Evolutionary conservation across 2,329 filamentous ascomycete genomes (phyloP).

Genomic region (Helotiales sp.): DNA sequence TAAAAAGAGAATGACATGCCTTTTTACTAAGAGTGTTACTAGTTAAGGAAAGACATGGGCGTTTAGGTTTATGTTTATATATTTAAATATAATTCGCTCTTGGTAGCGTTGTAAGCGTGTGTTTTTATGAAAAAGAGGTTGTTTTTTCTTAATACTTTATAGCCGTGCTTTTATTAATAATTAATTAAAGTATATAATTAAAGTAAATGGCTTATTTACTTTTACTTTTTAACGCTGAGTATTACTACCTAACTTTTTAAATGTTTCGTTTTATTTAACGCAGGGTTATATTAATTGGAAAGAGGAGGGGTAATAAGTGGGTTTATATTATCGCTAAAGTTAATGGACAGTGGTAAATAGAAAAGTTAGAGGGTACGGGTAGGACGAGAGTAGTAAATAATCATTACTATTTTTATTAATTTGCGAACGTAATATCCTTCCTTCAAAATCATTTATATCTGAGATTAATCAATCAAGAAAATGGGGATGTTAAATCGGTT

Average conservation of each 20-base stretch:
- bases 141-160: slow-evolving; percentile 36
- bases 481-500: no score
- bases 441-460: slow-evolving; percentile 26
- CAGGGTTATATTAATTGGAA: no score
- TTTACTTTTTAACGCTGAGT: slow-evolving; percentile 31
- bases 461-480: slow-evolving; percentile 25
- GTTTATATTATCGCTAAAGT: no score
- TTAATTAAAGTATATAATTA: slow-evolving; percentile 31
- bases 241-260: slow-evolving; percentile 31
- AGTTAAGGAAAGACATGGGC: no score
- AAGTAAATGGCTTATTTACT: slow-evolving; percentile 23
- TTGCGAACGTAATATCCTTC: no score
- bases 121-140: no score
- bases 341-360: slow-evolving; percentile 15
- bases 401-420: slow-evolving; percentile 21
- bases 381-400: no score
- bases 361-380: no score
- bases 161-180: slow-evolving; percentile 31
- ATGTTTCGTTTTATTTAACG: slow-evolving; percentile 36
- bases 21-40: no score
- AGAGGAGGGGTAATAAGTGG: slow-evolving; percentile 27
- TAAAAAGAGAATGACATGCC: slow-evolving; percentile 21
- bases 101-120: no score
- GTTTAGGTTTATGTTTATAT: no score
- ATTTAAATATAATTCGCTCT: no score